Evolutionary conservation across 106 monocot species (phyloP).

Genomic region (Iris macrosiphon): DNA sequence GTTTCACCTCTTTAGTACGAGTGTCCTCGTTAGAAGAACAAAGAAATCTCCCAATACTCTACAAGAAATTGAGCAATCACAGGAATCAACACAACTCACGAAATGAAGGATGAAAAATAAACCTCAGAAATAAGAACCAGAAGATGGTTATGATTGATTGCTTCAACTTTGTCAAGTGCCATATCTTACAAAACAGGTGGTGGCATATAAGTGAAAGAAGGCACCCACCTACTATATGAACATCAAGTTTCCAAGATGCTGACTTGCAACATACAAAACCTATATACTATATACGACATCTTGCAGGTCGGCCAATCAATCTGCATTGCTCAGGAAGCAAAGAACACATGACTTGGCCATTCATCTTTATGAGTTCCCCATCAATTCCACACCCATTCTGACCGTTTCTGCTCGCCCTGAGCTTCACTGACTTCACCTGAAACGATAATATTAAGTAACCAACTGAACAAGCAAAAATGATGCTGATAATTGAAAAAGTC

Average conservation of each 20-base stretch:
- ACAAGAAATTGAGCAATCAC: background rate
- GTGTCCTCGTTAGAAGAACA: background rate
- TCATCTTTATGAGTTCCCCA: conserved; percentile 60
- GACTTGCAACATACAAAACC: no score
- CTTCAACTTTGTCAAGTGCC: conserved; percentile 1
- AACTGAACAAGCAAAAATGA: background rate
- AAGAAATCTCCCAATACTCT: no score
- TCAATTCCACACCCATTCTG: conserved; percentile 90
- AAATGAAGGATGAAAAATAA: background rate
- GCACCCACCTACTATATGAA: conserved; percentile 1
- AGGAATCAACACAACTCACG: background rate
- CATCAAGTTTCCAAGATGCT: background rate
- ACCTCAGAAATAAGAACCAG: background rate
- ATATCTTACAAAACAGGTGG: background rate
- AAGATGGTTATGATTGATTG: background rate
- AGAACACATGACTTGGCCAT: conserved; percentile 71
- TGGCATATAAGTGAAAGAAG: conserved; percentile 17
- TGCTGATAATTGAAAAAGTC: background rate
- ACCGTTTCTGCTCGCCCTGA: conserved; percentile 47
- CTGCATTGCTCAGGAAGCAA: conserved; percentile 69
- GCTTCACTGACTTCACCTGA: conserved; percentile 81
- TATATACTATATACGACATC: conserved; percentile 21
- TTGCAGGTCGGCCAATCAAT: conserved; percentile 55
- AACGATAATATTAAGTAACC: conserved; percentile 1
- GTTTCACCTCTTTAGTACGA: conserved; percentile 1